Evolutionary conservation across 2,329 filamentous ascomycete genomes (phyloP), one percentile per base, ranked within the genome.

Genomic region (Aspergillus brasiliensis): DNA sequence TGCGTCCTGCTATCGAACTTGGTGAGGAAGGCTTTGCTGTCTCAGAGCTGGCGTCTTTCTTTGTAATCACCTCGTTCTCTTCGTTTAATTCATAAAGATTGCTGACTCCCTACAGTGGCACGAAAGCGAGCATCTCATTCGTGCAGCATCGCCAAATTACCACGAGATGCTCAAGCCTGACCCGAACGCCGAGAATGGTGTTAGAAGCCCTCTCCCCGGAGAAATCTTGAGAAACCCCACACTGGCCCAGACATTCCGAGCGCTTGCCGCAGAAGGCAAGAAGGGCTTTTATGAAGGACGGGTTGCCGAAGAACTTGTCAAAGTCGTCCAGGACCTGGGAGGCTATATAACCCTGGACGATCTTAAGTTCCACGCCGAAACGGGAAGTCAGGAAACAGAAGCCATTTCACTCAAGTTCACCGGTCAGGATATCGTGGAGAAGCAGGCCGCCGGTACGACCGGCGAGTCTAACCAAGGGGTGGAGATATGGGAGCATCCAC

Each of bases 401-500:
- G 87, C 95, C 15, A 95, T 98, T 66, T 93, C 90, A 0, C 82
- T 97, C 52, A 87, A 88, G 61, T 94, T 93, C 76, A 83, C 81
- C 0, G 89, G 90, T 8, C 89, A 92, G 68, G 81, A 81, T 17
- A 80, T 87, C 21, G 80, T 73, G 2, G 77, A 82, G 55, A 77
- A 73, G 0, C 81, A 83, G 40, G 74, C 73, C 8, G 64, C 77
- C 40, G 78, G 78, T 55, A 78, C 80, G 8, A 75, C 81, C 38
- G 78, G 77, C 34, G 71, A 75, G 38, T 59, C 71, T 8, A 72
- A 77, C 62, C 73, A 79, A 70, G 80, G 76, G 8, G 84, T 97
- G 44, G 88, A 96, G 71, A 81, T 99, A 0, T 98, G 94, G 94
- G 95, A 99, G 72, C 94, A 98, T 73, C 93, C 94, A 37, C 95